These are phyloP conservation scores for Polymyxa betae DNA, from an alignment of 208 protist species.

Conservation along the genomic window DNA sequence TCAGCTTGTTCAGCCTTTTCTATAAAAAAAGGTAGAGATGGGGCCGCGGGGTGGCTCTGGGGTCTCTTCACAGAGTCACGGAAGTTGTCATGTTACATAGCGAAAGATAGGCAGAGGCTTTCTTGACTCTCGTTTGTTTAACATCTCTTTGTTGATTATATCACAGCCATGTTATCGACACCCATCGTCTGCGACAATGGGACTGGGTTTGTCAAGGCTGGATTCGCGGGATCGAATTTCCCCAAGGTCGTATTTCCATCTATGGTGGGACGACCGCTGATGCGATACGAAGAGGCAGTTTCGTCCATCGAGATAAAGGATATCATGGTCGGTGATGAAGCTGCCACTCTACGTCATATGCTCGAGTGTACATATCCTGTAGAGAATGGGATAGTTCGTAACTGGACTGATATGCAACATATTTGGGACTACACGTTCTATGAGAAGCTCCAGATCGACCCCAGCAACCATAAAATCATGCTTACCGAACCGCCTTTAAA, in stretches of 20 bases:
- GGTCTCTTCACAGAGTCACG: no score
- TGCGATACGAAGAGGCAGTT: constrained; percentile 80
- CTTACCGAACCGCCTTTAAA: constrained; percentile 95
- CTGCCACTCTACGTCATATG: constrained; percentile 72
- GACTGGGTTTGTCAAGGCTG: constrained; percentile 91
- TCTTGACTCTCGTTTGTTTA: no score
- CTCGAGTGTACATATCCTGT: constrained; percentile 89
- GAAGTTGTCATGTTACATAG: no score
- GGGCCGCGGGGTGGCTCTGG: no score
- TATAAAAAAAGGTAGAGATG: no score
- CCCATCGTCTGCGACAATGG: constrained; percentile 70
- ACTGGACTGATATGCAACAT: constrained; percentile 94
- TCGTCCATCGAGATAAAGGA: constrained; percentile 70
- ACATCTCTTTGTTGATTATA: no score
- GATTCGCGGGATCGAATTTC: constrained; percentile 93
- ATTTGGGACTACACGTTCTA: constrained; percentile 87
- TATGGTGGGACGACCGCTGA: constrained; percentile 88
- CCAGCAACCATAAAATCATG: constrained; percentile 80
- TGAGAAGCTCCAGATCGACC: constrained; percentile 70
- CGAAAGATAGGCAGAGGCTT: no score
- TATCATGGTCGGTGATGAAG: constrained; percentile 91
- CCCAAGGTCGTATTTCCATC: constrained; percentile 92
- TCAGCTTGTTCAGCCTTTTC: no score
- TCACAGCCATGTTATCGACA: constrained; percentile 29
- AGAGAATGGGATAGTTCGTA: constrained; percentile 90